Evolutionary conservation across 805 yeast genomes (phyloP).

Genomic region (Pichia cephalocereana): DNA sequence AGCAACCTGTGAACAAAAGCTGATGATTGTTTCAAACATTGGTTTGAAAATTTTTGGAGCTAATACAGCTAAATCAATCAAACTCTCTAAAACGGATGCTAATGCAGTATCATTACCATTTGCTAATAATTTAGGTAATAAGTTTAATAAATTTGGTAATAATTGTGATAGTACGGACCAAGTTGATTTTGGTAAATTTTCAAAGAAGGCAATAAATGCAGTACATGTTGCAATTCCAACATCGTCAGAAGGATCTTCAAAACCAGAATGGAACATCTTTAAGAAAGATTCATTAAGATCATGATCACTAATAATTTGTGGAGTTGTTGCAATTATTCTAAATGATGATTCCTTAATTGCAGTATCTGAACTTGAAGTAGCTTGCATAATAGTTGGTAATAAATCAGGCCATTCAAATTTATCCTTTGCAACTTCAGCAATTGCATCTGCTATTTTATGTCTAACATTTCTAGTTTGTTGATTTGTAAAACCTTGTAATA

Average conservation of each 20-base stretch:
- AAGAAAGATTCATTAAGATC: conserved; percentile 35
- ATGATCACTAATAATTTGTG: conserved; percentile 56
- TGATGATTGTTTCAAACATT: conserved; percentile 81
- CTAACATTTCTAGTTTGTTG: conserved; percentile 70
- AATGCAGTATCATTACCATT: conserved; percentile 74
- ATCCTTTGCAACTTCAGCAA: conserved; percentile 82
- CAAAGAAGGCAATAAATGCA: conserved; percentile 87
- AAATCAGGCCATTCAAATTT: conserved; percentile 71
- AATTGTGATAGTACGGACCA: conserved; percentile 75
- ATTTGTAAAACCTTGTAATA: conserved; percentile 65
- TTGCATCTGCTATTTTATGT: conserved; percentile 89
- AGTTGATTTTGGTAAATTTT: conserved; percentile 62
- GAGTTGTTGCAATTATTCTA: conserved; percentile 79
- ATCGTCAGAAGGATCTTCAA: conserved; percentile 67
- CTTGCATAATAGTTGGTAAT: conserved; percentile 63
- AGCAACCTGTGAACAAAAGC: conserved; percentile 76
- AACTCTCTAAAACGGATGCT: conserved; percentile 78
- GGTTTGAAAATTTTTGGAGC: conserved; percentile 93
- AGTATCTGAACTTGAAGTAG: conserved; percentile 39
- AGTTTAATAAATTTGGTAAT: conserved; percentile 75
- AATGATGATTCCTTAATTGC: conserved; percentile 83
- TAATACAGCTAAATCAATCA: conserved; percentile 82
- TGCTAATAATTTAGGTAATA: conserved; percentile 75
- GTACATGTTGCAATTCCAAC: conserved; percentile 88
- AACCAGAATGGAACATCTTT: conserved; percentile 72